Evolutionary conservation across 108 stramenopile genomes (phyloP).

Genomic region (Tribonema minus): DNA sequence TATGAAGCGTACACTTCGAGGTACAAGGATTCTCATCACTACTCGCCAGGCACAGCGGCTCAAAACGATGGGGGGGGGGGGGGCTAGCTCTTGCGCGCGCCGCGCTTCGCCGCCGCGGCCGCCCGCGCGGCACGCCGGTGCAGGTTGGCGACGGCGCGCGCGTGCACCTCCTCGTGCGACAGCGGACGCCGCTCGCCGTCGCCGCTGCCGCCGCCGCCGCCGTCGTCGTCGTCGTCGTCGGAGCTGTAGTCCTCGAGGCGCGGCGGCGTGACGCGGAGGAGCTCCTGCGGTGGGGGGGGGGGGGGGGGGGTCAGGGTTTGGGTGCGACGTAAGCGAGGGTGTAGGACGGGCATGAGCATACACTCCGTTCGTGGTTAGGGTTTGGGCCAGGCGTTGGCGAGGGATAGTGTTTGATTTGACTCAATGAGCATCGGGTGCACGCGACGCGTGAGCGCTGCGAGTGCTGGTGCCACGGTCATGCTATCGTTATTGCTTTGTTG

Average conservation of each 20-base stretch:
- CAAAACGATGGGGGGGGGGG: no score
- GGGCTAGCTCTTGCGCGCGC: no score
- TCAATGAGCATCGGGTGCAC: neutral
- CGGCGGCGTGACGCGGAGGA: slow-evolving; percentile 70
- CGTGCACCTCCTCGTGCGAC: slow-evolving; percentile 64
- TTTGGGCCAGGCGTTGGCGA: neutral
- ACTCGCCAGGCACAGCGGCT: no score
- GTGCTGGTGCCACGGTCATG: neutral
- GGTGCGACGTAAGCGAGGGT: neutral
- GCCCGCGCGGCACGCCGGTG: no score
- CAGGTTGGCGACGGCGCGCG: slow-evolving; percentile 55
- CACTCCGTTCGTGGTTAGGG: no score
- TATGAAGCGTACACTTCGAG: no score
- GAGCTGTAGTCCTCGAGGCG: slow-evolving; percentile 67
- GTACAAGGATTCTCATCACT: no score
- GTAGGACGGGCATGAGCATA: neutral
- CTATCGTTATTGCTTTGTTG: neutral
- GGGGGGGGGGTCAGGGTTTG: neutral
- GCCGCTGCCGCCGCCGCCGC: slow-evolving; percentile 59
- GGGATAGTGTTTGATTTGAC: neutral
- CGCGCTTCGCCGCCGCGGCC: no score
- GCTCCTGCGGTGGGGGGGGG: slow-evolving; percentile 1
- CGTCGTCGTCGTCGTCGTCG: no score
- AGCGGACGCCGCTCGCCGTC: slow-evolving; percentile 60
- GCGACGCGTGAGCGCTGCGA: neutral